Percentiles rank a stretch among this genome's conserved stretches.
phyloP scores from a whole-genome alignment of 257 asterid genomes.

The Perilla frutescens region DNA sequence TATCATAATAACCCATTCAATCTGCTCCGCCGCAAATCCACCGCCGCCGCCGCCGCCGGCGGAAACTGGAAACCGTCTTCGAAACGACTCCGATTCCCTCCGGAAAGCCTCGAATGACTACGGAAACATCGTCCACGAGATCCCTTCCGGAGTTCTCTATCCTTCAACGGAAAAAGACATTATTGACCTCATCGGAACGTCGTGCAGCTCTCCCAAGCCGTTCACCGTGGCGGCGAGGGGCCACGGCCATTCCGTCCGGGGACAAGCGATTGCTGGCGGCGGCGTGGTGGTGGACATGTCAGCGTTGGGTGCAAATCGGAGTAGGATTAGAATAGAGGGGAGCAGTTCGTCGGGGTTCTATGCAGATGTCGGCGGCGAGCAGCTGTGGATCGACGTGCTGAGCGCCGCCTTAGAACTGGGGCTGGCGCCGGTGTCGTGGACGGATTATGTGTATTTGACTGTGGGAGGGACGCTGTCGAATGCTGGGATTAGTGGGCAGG shows the following conservation, averaged over 20 bases:
- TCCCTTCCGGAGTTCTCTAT: conserved; percentile 55
- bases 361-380: conserved; percentile 73
- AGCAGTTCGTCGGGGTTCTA: conserved; percentile 43
- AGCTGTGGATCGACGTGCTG: conserved; percentile 70
- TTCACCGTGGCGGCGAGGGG: conserved; percentile 66
- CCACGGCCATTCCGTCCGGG: conserved; percentile 66
- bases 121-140: conserved; percentile 56
- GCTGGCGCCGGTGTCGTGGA: conserved; percentile 71
- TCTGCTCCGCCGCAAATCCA: background rate
- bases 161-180: conserved; percentile 57
- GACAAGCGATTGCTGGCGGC: conserved; percentile 70
- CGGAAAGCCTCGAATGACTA: conserved; percentile 56
- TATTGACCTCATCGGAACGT: conserved; percentile 45
- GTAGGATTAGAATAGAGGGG: conserved; percentile 46
- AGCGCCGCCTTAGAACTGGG: conserved; percentile 43
- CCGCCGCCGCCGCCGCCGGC: background rate
- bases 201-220: conserved; percentile 44
- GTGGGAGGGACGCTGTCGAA: conserved; percentile 86
- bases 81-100: conserved; percentile 42
- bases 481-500: conserved; percentile 78
- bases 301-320: conserved; percentile 26
- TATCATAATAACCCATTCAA: conserved; percentile 28
- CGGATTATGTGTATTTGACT: conserved; percentile 67
- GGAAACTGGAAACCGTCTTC: conserved; percentile 33
- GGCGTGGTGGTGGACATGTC: conserved; percentile 75